Conservation (phyloP, 257 asterid species). For the Solanum lycopersicoides region DNA sequence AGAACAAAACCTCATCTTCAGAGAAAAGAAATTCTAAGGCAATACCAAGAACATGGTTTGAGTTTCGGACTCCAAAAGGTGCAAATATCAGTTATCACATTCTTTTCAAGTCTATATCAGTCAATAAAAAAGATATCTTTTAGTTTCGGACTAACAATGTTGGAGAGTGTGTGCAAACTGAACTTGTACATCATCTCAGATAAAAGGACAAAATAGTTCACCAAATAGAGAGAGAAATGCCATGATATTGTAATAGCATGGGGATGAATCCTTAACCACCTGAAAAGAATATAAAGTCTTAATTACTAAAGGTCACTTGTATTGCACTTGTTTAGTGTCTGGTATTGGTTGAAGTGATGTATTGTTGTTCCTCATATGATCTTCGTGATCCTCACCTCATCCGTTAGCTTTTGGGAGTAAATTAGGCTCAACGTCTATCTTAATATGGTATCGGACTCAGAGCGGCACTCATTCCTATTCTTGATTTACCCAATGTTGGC, state of each 20-base stretch:
- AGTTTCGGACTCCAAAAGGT: background rate
- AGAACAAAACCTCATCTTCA: background rate
- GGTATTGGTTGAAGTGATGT: background rate
- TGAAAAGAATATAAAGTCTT: background rate
- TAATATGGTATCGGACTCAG: background rate
- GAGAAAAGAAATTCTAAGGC: background rate
- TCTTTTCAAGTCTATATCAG: background rate
- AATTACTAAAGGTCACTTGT: background rate
- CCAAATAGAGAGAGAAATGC: background rate
- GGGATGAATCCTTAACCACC: background rate
- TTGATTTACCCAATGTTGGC: background rate
- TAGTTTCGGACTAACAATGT: background rate
- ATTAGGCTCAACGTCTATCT: background rate
- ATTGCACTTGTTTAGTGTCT: background rate
- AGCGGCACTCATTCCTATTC: background rate
- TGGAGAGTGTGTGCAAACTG: background rate
- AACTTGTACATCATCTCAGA: background rate
- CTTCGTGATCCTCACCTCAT: background rate
- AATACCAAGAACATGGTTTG: background rate
- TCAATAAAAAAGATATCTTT: background rate
- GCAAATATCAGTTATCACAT: background rate
- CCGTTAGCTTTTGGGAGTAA: background rate
- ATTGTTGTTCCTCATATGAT: background rate
- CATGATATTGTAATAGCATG: background rate
- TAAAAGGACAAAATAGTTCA: background rate